Evolutionary conservation across 805 yeast genomes (phyloP).

Genomic region (Saccharomycopsis oosterbeekiorum): DNA sequence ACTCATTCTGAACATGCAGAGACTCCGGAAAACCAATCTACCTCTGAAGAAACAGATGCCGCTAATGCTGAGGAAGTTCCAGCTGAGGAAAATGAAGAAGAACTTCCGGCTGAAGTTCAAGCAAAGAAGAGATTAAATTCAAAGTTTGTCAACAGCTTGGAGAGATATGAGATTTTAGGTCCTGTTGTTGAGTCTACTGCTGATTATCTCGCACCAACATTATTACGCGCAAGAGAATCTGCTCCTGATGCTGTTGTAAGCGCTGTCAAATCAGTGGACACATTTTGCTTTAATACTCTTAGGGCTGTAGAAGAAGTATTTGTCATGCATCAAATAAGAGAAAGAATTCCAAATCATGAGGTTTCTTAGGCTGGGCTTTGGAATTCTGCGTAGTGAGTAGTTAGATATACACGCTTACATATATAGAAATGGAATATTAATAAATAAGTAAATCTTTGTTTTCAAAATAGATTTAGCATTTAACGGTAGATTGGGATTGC

Average conservation of each 20-base stretch:
- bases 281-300: constrained; percentile 2
- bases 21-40: neutral
- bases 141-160: constrained; percentile 10
- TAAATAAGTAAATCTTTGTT: too few species aligned
- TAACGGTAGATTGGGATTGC: too few species aligned
- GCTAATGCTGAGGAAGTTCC: neutral
- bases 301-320: constrained; percentile 3
- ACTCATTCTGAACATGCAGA: neutral
- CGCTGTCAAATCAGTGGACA: constrained; percentile 9
- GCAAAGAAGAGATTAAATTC: constrained; percentile 1
- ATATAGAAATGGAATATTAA: neutral
- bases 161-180: constrained; percentile 9
- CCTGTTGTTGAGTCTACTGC: constrained; percentile 11
- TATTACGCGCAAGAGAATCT: neutral
- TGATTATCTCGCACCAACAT: constrained; percentile 12
- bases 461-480: too few species aligned
- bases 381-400: neutral
- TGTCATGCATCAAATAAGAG: neutral
- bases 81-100: neutral
- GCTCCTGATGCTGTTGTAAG: constrained; percentile 9
- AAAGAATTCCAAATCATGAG: constrained; percentile 4
- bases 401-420: neutral
- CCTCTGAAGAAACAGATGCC: neutral
- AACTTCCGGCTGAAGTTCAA: neutral
- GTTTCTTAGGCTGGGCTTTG: neutral